Conservation (phyloP, 495 filamentous ascomycete species). For the Aspergillus bertholletiae region DNA sequence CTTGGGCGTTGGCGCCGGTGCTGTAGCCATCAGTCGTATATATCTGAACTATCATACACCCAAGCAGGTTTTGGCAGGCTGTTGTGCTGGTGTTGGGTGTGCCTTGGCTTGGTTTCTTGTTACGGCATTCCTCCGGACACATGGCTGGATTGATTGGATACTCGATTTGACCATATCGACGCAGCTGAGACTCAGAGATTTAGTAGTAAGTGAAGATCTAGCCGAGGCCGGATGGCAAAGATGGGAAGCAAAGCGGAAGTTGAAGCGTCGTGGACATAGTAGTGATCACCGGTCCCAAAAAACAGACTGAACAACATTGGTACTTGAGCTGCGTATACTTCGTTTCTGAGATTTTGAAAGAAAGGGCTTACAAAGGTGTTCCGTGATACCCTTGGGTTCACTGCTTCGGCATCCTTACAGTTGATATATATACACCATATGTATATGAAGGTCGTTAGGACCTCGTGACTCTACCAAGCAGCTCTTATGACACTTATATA, state of each 20-base stretch:
- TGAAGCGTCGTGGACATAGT: slow-evolving; percentile 24
- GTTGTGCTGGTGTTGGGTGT: slow-evolving; percentile 63
- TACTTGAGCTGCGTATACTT: not conserved
- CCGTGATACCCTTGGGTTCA: slow-evolving; percentile 4
- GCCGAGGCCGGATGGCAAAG: slow-evolving; percentile 90
- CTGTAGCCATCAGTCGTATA: slow-evolving; percentile 74
- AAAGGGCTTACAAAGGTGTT: not conserved
- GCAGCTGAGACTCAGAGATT: slow-evolving; percentile 70
- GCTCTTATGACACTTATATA: too few relatives aligned
- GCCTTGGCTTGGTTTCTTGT: slow-evolving; percentile 76
- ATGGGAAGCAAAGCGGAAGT: slow-evolving; percentile 63
- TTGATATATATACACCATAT: not conserved
- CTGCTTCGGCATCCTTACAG: not conserved
- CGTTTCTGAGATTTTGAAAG: not conserved
- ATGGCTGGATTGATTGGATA: slow-evolving; percentile 65
- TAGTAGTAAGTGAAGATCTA: slow-evolving; percentile 86
- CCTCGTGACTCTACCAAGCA: too few relatives aligned
- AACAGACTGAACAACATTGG: slow-evolving; percentile 21
- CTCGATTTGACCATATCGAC: slow-evolving; percentile 64
- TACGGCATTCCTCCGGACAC: slow-evolving; percentile 59
- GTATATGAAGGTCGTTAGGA: not conserved
- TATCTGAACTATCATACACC: slow-evolving; percentile 94
- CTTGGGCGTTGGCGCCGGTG: slow-evolving; percentile 56
- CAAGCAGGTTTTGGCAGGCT: slow-evolving; percentile 80
- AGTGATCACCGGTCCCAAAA: slow-evolving; percentile 24